Evolutionary conservation across 768 basidiomycete species (phyloP).

Genomic region (Chlorophyllum brunneum): DNA sequence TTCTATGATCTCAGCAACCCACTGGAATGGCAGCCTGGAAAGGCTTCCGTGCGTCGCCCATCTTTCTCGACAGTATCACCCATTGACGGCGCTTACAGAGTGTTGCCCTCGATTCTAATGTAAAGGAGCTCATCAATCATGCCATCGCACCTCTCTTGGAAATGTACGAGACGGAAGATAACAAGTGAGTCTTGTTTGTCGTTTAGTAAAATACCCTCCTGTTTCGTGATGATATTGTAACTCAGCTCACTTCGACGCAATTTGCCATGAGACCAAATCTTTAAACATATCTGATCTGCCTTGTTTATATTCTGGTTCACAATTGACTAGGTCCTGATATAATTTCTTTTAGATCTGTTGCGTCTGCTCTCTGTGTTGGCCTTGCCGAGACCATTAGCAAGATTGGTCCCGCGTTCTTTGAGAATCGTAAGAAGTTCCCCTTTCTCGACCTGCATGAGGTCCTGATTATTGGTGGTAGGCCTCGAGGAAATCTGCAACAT

Average conservation of each 20-base stretch:
- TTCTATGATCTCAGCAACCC: conserved; percentile 88
- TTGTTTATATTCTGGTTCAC: conserved; percentile 7
- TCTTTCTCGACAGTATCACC: not conserved
- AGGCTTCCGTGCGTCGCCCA: conserved; percentile 14
- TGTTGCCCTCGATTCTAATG: conserved; percentile 56
- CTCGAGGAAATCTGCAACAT: conserved; percentile 77
- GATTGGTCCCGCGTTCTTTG: conserved; percentile 83
- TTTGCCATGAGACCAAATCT: conserved; percentile 53
- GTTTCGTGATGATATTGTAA: conserved; percentile 49
- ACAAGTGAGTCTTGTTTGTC: conserved; percentile 69
- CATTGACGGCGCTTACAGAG: conserved; percentile 14
- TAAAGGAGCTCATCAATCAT: conserved; percentile 77
- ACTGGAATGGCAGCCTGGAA: conserved; percentile 82
- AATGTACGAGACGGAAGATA: conserved; percentile 92
- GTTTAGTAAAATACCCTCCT: conserved; percentile 4
- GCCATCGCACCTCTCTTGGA: conserved; percentile 74
- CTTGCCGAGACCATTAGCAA: conserved; percentile 91
- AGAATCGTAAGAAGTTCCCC: conserved; percentile 54
- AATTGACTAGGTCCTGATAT: conserved; percentile 17
- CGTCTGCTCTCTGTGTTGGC: conserved; percentile 80
- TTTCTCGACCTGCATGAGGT: not conserved
- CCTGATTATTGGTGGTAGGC: conserved; percentile 36
- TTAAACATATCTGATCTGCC: conserved; percentile 30
- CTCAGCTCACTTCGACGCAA: conserved; percentile 81
- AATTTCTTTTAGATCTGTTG: conserved; percentile 63